Evolutionary conservation across 768 basidiomycete species (phyloP), one percentile per base, ranked within the genome.

Genomic region (Astraeus odoratus): DNA sequence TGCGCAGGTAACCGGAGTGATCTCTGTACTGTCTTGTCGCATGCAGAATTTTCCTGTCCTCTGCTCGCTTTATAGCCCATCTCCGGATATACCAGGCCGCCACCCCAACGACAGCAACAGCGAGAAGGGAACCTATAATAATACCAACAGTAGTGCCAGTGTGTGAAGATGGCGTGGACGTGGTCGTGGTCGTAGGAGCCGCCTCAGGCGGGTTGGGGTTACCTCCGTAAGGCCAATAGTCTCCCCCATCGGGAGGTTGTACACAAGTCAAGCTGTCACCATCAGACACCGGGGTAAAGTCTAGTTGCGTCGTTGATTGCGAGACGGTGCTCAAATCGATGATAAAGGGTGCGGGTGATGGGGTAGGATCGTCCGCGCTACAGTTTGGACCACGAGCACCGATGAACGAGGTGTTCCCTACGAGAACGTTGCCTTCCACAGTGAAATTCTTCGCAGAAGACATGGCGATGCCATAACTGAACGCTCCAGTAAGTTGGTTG

Each of bases 351-450:
- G 74, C 69, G 16, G 83, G 76, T 6, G 58, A 37, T 19, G 83
- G 85, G 3, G 74, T 70, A 22, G 59, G 50, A 46, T 79, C 74
- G 19, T 55, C 59, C 19, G 64, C 48, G 23, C 70, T 75, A 61
- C 86, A 88, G 48, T 84, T 81, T 4, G 78, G 77, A 4, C 84
- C 84, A 5, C 71, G 72, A 10, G 70, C 69, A 30, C 86, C 86
- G 47, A 89, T 80, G 64, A 87, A 88, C 6, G 83, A 78, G 6
- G 81, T 83, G 59, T 87, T 87, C 10, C 80, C 83, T 6, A 75
- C 42, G 29, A 89, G 65, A 7, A 60, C 44, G 58, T 87, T 90
- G 53, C 71, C 70, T 43, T 75, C 63, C 27, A 90, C 70, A 1
- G 78, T 83, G 58, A 88, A 89, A 58, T 84, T 79, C 12, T 57